A percentile compares a stretch with the other conserved stretches of the same genome.
phyloP scores from a whole-genome alignment of 495 filamentous ascomycete genomes.

The Aspergillus biplanus region DNA sequence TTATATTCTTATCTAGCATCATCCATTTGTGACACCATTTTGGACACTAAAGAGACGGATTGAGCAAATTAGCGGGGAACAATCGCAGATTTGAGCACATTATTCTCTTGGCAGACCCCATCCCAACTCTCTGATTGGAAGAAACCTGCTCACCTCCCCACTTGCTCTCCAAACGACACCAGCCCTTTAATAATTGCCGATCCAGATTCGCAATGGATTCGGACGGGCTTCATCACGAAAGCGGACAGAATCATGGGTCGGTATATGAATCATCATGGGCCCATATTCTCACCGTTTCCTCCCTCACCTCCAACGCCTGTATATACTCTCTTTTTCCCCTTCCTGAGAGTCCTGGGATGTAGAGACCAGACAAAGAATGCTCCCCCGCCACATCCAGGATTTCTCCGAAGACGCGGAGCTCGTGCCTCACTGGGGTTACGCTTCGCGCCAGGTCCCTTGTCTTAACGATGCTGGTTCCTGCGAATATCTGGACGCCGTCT shows the following conservation, averaged over 20 bases:
- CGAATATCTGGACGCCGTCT: slow-evolving; percentile 65
- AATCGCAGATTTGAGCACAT: slow-evolving; percentile 25
- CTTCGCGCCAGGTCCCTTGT: slow-evolving; percentile 58
- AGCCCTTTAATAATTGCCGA: not conserved
- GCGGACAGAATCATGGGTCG: too few species aligned
- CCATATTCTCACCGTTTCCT: not conserved
- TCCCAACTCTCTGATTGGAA: not conserved
- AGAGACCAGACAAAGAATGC: not conserved
- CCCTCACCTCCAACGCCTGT: not conserved
- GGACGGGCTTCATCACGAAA: too few species aligned
- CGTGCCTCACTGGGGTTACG: slow-evolving; percentile 66
- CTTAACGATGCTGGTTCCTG: slow-evolving; percentile 62
- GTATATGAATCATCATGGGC: too few species aligned
- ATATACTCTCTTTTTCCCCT: not conserved
- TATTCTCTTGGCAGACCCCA: slow-evolving; percentile 13
- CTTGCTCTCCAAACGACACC: not conserved
- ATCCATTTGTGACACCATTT: not conserved
- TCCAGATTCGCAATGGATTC: not conserved
- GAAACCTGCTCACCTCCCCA: slow-evolving; percentile 2
- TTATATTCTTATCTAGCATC: not conserved
- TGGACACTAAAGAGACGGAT: not conserved
- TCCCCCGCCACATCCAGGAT: slow-evolving; percentile 43
- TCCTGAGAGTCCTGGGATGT: not conserved
- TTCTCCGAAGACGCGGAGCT: slow-evolving; percentile 38
- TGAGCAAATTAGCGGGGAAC: slow-evolving; percentile 5